Percentiles rank a stretch among this genome's conserved stretches.
These are phyloP conservation scores for Colletotrichum sojae DNA, from an alignment of 2,329 filamentous ascomycete species.

Conservation along the genomic window DNA sequence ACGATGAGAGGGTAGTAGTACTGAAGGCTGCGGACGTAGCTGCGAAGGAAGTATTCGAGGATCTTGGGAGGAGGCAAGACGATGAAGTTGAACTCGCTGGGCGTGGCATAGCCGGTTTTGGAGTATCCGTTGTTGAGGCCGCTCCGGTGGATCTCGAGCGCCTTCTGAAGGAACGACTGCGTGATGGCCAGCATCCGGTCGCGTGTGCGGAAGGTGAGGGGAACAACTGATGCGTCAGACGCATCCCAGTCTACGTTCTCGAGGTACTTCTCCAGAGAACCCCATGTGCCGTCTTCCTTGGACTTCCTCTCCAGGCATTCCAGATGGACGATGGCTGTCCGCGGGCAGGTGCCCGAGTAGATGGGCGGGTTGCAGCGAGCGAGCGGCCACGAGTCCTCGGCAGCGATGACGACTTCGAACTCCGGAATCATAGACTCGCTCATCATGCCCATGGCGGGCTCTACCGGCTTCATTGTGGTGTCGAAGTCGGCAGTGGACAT, in stretches of 20 bases:
- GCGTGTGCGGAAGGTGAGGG: conserved; percentile 65
- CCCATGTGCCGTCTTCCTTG: conserved; percentile 63
- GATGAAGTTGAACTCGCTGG: conserved; percentile 72
- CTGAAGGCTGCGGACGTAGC: conserved; percentile 76
- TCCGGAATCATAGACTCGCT: conserved; percentile 56
- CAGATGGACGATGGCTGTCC: conserved; percentile 66
- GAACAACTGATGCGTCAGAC: conserved; percentile 58
- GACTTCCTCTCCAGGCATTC: conserved; percentile 66
- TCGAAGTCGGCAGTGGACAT: conserved; percentile 58
- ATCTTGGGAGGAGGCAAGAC: conserved; percentile 76
- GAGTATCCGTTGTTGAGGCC: conserved; percentile 57
- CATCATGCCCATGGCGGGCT: conserved; percentile 47
- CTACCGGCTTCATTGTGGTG: conserved; percentile 48
- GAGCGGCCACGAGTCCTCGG: conserved; percentile 66
- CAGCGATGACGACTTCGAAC: conserved; percentile 62
- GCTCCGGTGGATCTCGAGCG: conserved; percentile 76
- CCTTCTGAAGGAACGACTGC: conserved; percentile 79
- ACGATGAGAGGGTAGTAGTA: conserved; percentile 76
- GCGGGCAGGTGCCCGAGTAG: conserved; percentile 61
- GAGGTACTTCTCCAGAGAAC: conserved; percentile 58
- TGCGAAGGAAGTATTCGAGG: conserved; percentile 76
- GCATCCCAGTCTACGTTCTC: conserved; percentile 54
- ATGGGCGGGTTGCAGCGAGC: conserved; percentile 64
- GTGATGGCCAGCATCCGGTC: conserved; percentile 81
- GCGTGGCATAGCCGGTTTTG: conserved; percentile 59